These are phyloP conservation scores for Fusarium sp. DNA, from an alignment of 2,329 filamentous ascomycete genomes.

Conservation along the genomic window DNA sequence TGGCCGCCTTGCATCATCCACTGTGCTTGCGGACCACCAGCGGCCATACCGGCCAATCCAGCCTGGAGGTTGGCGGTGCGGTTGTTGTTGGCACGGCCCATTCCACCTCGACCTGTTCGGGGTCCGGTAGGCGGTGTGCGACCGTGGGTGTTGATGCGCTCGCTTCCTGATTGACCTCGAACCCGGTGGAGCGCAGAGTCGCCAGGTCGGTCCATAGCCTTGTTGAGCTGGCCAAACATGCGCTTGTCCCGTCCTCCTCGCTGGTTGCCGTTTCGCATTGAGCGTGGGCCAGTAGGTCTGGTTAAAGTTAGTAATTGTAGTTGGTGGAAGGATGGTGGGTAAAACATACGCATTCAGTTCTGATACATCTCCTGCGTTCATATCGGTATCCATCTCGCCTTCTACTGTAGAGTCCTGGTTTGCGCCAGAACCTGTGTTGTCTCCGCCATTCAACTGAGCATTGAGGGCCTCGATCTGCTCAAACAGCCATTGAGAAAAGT, in stretches of 20 bases:
- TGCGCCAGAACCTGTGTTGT: slow-evolving; percentile 48
- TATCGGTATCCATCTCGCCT: slow-evolving; percentile 75
- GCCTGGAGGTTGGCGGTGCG: slow-evolving; percentile 63
- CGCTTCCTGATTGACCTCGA: slow-evolving; percentile 76
- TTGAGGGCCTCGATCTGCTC: slow-evolving; percentile 80
- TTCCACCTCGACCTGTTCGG: slow-evolving; percentile 65
- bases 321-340: background rate
- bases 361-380: slow-evolving; percentile 69
- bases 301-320: slow-evolving; percentile 55
- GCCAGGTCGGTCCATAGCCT: slow-evolving; percentile 80
- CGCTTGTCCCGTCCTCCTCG: slow-evolving; percentile 78
- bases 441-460: slow-evolving; percentile 68
- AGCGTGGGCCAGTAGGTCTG: slow-evolving; percentile 93
- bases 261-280: slow-evolving; percentile 81
- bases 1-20: slow-evolving; percentile 64
- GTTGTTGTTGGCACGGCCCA: slow-evolving; percentile 64
- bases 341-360: slow-evolving; percentile 71
- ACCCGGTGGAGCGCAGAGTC: slow-evolving; percentile 86
- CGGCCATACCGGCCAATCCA: slow-evolving; percentile 62
- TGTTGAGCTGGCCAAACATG: slow-evolving; percentile 86
- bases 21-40: slow-evolving; percentile 51
- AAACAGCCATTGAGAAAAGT: slow-evolving; percentile 95
- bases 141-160: slow-evolving; percentile 83
- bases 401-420: slow-evolving; percentile 52
- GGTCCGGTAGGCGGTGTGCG: slow-evolving; percentile 80